Evolutionary conservation across 1,284 basidiomycete species (phyloP), one percentile per base, ranked within the genome.

Genomic region (Trichosporon faecale): DNA sequence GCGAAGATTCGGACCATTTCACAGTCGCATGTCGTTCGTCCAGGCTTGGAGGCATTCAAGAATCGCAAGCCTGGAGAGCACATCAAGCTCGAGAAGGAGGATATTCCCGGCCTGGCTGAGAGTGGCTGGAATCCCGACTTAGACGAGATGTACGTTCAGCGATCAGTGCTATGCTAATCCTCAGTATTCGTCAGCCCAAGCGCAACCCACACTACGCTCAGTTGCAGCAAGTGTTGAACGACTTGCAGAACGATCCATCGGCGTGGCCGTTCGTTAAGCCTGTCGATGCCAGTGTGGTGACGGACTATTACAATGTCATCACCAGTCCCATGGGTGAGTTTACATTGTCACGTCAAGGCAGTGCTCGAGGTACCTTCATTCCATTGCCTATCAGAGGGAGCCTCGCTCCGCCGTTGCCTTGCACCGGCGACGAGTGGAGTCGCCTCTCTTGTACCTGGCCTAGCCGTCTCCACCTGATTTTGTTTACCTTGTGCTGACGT

Each of bases 121-220:
- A 95, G 91, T 71, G 95, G 94, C 0, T 99, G 97, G 97, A 94
- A 91, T 65, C 90, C 91, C 3, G 90, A 91, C 68, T 91, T 96
- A 88, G 88, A 90, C 74, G 87, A 90, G 66, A 87, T 89, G 91
- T 93, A 81, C 78, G 89, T 85, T 9, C 37, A 44, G 2, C 3
- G 3, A 1, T 29, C 44, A 7, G 37, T 18, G 25, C 11, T 8
- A 23, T 12, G 29, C 63, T 64, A 7, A 21, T 33, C 3, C 29
- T 14, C 73, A 86, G 85, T 31, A 83, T 86, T 27, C 84, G 87
- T 18, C 84, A 86, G 72, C 88, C 88, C 5, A 85, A 86, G 67
- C 85, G 88, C 27, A 86, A 86, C 31, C 87, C 87, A 0, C 86
- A 88, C 71, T 87, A 88, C 76, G 85, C 85, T 8, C 78, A 87